These are phyloP conservation scores for Tolypocladium guangdongense DNA, from an alignment of 2,329 filamentous ascomycete species.

Conservation along the genomic window DNA sequence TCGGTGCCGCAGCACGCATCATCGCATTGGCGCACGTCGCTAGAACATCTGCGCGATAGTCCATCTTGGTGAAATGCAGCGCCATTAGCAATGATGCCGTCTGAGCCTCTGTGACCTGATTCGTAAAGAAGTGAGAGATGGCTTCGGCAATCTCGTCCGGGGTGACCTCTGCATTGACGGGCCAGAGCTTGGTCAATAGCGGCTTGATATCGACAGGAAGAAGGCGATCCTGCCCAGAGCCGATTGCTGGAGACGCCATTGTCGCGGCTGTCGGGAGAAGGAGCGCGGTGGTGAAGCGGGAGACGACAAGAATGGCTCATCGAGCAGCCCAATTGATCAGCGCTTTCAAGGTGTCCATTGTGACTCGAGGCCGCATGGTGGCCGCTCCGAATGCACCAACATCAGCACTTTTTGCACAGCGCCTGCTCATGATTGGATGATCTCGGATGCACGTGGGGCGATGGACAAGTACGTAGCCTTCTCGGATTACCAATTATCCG, in stretches of 20 bases:
- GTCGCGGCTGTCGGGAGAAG: background rate
- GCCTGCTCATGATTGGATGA: background rate
- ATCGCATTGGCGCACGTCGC: slow-evolving; percentile 76
- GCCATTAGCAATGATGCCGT: slow-evolving; percentile 80
- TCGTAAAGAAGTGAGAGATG: slow-evolving; percentile 82
- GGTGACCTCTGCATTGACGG: slow-evolving; percentile 43
- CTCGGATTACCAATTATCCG: background rate
- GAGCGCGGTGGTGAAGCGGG: background rate
- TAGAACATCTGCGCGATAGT: slow-evolving; percentile 75
- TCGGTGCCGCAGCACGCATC: slow-evolving; percentile 64
- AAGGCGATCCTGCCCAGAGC: slow-evolving; percentile 16
- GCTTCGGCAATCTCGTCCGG: slow-evolving; percentile 81
- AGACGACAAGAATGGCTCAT: background rate
- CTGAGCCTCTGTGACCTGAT: slow-evolving; percentile 80
- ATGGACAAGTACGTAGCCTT: too few relatives aligned
- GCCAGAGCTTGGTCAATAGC: slow-evolving; percentile 64
- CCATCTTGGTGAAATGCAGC: slow-evolving; percentile 81
- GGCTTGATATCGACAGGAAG: slow-evolving; percentile 52
- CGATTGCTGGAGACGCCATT: slow-evolving; percentile 20
- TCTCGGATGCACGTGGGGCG: background rate
- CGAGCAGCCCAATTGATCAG: slow-evolving; percentile 1
- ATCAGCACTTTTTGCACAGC: background rate
- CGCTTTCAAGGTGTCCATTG: background rate
- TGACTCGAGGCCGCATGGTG: background rate
- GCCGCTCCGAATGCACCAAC: background rate